Conservation (phyloP, 2,329 filamentous ascomycete species). For the Alternaria arbusti region DNA sequence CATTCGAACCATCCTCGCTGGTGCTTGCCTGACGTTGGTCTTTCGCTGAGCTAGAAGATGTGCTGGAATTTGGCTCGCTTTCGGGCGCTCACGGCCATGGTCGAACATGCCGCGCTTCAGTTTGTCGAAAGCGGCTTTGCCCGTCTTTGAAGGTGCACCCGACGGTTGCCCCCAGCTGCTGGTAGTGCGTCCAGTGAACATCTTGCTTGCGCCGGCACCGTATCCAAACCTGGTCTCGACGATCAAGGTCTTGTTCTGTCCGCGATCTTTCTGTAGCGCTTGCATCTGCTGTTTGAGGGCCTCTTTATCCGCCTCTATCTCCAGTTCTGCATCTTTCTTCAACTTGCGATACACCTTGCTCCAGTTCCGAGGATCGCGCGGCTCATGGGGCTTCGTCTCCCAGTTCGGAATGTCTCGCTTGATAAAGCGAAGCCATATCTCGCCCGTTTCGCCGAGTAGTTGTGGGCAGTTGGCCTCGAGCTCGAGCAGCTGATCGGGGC, state of each 20-base stretch:
- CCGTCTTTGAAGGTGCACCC: slow-evolving; percentile 41
- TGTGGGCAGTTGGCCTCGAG: slow-evolving; percentile 81
- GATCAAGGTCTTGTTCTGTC: slow-evolving; percentile 40
- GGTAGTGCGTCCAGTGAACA: slow-evolving; percentile 23
- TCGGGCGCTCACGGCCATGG: slow-evolving; percentile 39
- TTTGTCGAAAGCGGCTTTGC: slow-evolving; percentile 46
- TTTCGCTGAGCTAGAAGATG: slow-evolving; percentile 36
- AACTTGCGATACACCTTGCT: slow-evolving; percentile 72
- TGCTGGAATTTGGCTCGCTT: slow-evolving; percentile 34
- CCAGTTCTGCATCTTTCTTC: slow-evolving; percentile 48
- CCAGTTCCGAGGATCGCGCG: slow-evolving; percentile 72
- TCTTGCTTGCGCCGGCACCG: slow-evolving; percentile 22
- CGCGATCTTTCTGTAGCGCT: slow-evolving; percentile 39
- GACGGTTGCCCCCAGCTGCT: slow-evolving; percentile 29
- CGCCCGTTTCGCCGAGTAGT: slow-evolving; percentile 70
- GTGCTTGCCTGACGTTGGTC: slow-evolving; percentile 32
- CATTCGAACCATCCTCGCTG: slow-evolving; percentile 41
- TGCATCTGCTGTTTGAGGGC: slow-evolving; percentile 41
- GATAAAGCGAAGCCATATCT: slow-evolving; percentile 83
- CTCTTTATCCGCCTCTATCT: slow-evolving; percentile 42
- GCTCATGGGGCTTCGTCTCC: slow-evolving; percentile 67
- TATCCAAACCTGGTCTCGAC: slow-evolving; percentile 36
- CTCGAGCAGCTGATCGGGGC: slow-evolving; percentile 71
- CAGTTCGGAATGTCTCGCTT: slow-evolving; percentile 75
- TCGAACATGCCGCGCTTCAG: slow-evolving; percentile 42